phyloP scores from a whole-genome alignment of 2,329 filamentous ascomycete species.

The Hypoxylon sp. region DNA sequence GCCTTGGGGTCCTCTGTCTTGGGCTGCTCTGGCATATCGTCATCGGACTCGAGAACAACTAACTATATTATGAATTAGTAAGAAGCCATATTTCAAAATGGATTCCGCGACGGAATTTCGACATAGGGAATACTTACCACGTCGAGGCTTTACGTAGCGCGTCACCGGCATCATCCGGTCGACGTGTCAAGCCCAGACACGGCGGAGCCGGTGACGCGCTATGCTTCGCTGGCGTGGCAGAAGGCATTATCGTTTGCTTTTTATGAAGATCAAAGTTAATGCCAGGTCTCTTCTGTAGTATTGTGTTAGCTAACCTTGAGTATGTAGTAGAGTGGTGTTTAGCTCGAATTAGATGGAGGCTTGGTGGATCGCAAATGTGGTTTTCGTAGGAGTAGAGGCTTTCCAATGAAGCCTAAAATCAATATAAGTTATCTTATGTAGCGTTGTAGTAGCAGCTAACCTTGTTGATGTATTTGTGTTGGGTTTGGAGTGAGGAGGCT shows the following conservation, averaged over 20 bases:
- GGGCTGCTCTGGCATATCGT: background rate
- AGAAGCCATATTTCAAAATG: background rate
- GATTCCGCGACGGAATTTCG: background rate
- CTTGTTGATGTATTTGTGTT: background rate
- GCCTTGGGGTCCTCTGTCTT: background rate
- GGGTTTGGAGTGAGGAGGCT: background rate
- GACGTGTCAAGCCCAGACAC: too few species aligned
- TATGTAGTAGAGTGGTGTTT: too few species aligned
- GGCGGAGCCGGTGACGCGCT: too few species aligned
- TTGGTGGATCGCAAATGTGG: background rate
- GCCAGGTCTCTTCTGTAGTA: conserved; percentile 4
- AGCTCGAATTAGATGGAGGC: background rate
- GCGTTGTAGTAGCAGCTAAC: background rate
- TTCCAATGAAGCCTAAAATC: background rate
- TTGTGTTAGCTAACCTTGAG: conserved; percentile 3
- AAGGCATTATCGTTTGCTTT: background rate
- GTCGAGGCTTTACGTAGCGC: too few species aligned
- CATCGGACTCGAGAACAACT: background rate
- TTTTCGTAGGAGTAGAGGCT: background rate
- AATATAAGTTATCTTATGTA: background rate
- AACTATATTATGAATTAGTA: background rate
- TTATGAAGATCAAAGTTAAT: conserved; percentile 21
- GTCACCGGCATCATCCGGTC: too few species aligned
- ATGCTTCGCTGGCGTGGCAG: too few species aligned
- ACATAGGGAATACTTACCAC: conserved; percentile 16